Percentiles rank a stretch among this genome's conserved stretches.
Conservation (phyloP, 2,329 filamentous ascomycete species). For the Emergomyces africanus region DNA sequence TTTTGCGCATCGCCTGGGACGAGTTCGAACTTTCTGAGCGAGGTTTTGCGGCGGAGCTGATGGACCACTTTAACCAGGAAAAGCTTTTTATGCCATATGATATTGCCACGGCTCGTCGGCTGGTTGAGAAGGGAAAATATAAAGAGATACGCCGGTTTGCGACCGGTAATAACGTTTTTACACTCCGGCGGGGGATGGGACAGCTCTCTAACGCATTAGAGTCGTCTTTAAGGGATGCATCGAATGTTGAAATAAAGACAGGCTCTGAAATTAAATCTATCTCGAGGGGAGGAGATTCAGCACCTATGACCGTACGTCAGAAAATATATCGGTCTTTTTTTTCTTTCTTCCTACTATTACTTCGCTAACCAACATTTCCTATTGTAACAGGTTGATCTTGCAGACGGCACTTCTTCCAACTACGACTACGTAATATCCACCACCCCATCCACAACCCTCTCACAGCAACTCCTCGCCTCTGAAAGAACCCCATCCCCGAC, state of each 20-base stretch:
- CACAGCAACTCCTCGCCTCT: conserved; percentile 3
- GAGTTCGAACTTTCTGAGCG: conserved; percentile 7
- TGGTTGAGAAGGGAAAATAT: conserved; percentile 8
- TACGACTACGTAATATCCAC: conserved; percentile 19
- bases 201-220: conserved; percentile 46
- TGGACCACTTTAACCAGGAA: conserved; percentile 17
- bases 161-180: conserved; percentile 26
- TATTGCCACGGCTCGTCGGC: conserved; percentile 5
- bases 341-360: too few relatives aligned
- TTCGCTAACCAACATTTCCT: background rate
- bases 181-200: conserved; percentile 45
- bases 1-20: conserved; percentile 30
- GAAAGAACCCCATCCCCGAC: background rate
- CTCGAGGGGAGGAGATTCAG: conserved; percentile 12
- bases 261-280: conserved; percentile 39
- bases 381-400: conserved; percentile 1
- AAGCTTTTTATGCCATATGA: background rate
- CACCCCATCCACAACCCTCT: conserved; percentile 10
- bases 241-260: conserved; percentile 49
- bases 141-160: conserved; percentile 8
- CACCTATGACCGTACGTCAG: conserved; percentile 6
- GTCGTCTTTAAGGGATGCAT: conserved; percentile 35
- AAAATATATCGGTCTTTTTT: background rate
- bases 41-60: conserved; percentile 11
- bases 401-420: background rate